Evolutionary conservation across 2,329 filamentous ascomycete species (phyloP), one percentile per base, ranked within the genome.

Genomic region (Dothideomycetes sp.): DNA sequence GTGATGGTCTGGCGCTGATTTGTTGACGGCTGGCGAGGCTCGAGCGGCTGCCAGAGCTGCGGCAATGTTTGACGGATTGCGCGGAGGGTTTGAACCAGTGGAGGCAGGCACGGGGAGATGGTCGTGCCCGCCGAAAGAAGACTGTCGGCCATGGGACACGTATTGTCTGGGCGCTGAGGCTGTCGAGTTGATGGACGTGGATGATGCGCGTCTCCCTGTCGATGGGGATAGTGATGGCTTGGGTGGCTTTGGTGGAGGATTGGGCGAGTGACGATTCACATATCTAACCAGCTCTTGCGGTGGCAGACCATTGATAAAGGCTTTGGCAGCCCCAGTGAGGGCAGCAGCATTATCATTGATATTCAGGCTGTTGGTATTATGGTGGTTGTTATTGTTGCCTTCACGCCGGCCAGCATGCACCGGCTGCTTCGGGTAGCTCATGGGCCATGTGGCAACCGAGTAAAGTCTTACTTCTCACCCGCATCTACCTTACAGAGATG

Each of bases 291-390:
- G 29, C 30, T 41, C 34, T 27, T 45, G 36, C 27, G 40, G 37
- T 30, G 49, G 45, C 27, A 44, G 50, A 18, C 62, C 61, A 49
- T 64, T 67, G 9, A 57, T 60, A 51, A 72, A 73, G 16, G 70
- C 70, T 31, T 59, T 49, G 4, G 62, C 56, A 7, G 70, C 70
- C 22, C 70, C 70, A 38, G 58, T 58, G 11, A 73, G 59, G 34
- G 70, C 70, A 34, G 68, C 66, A 52, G 65, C 53, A 36, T 40
- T 43, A n/a, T n/a, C n/a, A n/a, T n/a, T n/a, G n/a, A n/a, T n/a
- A n/a, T n/a, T n/a, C n/a, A n/a, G n/a, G n/a, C n/a, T n/a, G n/a
- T n/a, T n/a, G n/a, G n/a, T n/a, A n/a, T n/a, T n/a, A n/a, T n/a
- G 19, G 19, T 44, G 40, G 8, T 40, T 41, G 34, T 27, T 41